Conservation (phyloP, 305 asterid genomes). For the Solanum hybrid region DNA sequence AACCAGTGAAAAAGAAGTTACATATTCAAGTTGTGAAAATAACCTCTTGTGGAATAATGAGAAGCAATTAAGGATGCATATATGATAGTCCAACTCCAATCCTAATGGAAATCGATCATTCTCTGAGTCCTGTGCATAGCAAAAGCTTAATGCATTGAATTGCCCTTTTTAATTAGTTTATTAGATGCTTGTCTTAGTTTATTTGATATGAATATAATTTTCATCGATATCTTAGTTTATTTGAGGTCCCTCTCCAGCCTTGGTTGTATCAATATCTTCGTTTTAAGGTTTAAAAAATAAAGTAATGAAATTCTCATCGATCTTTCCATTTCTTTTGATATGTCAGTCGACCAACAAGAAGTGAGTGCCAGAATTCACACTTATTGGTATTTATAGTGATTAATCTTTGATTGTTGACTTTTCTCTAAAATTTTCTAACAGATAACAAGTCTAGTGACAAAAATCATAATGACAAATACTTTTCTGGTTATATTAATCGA, state of each 20-base stretch:
- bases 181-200: not conserved
- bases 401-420: not conserved
- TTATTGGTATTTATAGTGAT: not conserved
- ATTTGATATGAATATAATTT: not conserved
- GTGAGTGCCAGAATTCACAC: not conserved
- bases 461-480: not conserved
- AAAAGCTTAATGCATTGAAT: rapidly evolving
- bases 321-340: not conserved
- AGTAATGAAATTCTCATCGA: not conserved
- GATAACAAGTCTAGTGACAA: not conserved
- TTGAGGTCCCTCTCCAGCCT: not conserved
- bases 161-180: not conserved
- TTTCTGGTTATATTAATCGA: conserved; percentile 17
- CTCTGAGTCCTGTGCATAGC: not conserved
- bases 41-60: not conserved
- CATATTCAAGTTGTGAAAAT: not conserved
- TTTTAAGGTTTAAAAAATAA: not conserved
- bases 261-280: not conserved
- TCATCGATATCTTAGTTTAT: too few relatives aligned
- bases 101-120: not conserved
- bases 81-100: not conserved
- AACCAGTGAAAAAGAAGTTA: not conserved
- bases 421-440: not conserved
- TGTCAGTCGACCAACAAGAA: not conserved
- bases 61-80: not conserved